A percentile compares a stretch with the other conserved stretches of the same genome.
phyloP scores from a whole-genome alignment of 352 stramenopile species.

The Pythium dissimile region DNA sequence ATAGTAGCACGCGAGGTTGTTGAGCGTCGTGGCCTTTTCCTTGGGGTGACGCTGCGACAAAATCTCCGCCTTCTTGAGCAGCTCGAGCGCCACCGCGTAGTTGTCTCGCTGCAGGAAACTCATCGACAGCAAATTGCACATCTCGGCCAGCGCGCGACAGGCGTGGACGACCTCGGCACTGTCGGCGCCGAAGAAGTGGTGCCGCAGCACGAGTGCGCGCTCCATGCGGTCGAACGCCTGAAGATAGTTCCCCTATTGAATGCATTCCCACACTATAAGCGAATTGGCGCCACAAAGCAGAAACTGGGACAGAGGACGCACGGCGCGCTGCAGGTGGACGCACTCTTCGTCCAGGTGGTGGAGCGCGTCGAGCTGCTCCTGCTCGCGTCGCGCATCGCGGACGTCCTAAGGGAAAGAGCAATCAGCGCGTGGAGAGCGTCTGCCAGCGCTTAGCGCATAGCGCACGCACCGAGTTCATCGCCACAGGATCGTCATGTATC shows the following conservation, averaged over 20 bases:
- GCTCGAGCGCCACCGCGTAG: constrained; percentile 87
- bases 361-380: constrained; percentile 84
- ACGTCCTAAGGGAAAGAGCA: constrained; percentile 19
- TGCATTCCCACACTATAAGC: not conserved
- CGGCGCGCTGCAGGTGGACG: constrained; percentile 79
- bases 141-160: constrained; percentile 88
- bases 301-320: constrained; percentile 15
- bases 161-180: constrained; percentile 81
- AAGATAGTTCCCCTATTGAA: constrained; percentile 84
- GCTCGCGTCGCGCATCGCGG: constrained; percentile 41
- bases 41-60: constrained; percentile 80
- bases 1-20: constrained; percentile 94
- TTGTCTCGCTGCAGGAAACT: constrained; percentile 93
- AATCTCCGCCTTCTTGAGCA: constrained; percentile 93
- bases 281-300: not conserved
- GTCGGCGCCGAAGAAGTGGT: constrained; percentile 91
- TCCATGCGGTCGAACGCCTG: constrained; percentile 93
- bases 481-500: not conserved
- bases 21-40: constrained; percentile 88
- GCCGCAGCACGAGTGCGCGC: constrained; percentile 84
- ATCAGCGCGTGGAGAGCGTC: not conserved
- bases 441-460: not conserved
- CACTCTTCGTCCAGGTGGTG: constrained; percentile 90
- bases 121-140: constrained; percentile 94
- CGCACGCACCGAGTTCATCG: constrained; percentile 1